Percentiles rank a stretch among this genome's conserved stretches.
These are phyloP conservation scores for Xylaria multiplex DNA, from an alignment of 2,329 filamentous ascomycete genomes.

Conservation along the genomic window DNA sequence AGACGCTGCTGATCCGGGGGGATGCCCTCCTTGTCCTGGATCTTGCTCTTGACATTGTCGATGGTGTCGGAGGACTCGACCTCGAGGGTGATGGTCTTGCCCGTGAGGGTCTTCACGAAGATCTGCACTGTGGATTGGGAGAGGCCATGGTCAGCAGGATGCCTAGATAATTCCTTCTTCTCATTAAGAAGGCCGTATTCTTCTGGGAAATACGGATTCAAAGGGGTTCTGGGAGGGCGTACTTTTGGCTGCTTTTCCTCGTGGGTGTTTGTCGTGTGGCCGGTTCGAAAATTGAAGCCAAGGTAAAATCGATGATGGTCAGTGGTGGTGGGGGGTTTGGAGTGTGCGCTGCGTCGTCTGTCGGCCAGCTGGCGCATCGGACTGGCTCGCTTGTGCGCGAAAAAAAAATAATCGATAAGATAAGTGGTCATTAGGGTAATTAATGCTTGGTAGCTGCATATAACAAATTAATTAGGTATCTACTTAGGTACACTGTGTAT, in stretches of 20 bases:
- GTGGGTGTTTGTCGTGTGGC: conserved; percentile 34
- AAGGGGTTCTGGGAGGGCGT: conserved; percentile 28
- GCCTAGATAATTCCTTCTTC: background rate
- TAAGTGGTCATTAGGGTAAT: background rate
- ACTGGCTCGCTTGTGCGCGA: conserved; percentile 34
- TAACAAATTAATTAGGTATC: too few species aligned
- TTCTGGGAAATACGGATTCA: background rate
- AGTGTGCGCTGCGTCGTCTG: conserved; percentile 35
- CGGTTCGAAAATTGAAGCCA: conserved; percentile 31
- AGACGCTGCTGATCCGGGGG: conserved; percentile 97
- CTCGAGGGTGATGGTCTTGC: conserved; percentile 99
- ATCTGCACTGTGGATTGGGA: conserved; percentile 78
- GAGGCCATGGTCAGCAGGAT: conserved; percentile 57
- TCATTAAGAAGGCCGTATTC: background rate
- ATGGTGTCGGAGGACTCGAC: conserved; percentile 99
- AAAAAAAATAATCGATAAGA: conserved; percentile 34
- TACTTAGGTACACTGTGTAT: background rate
- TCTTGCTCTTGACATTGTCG: conserved; percentile 99
- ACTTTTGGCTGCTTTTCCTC: conserved; percentile 43
- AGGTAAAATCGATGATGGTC: conserved; percentile 32
- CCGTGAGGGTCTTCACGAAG: conserved; percentile 99
- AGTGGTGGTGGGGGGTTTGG: conserved; percentile 37
- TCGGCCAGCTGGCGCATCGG: conserved; percentile 24
- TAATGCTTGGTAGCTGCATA: background rate
- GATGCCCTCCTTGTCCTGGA: conserved; percentile 99